Base-by-base conservation (phyloP, 768 basidiomycete species). In the Psilocybe sp. region DNA sequence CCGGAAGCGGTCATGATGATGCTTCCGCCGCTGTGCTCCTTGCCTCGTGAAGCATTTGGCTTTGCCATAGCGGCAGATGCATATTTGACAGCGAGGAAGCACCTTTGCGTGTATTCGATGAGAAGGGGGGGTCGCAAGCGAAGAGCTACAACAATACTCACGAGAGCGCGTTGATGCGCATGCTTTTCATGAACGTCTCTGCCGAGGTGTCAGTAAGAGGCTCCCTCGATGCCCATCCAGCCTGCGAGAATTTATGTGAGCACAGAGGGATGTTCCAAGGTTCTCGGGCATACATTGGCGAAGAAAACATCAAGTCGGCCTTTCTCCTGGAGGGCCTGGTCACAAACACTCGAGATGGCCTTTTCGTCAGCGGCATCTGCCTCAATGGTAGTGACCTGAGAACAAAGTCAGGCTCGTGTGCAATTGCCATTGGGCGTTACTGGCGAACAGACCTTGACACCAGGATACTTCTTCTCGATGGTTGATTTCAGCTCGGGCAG, bases 291-390 rank as follows among this genome's bases (percentile, higher is more conserved):
- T 60, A 92, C 94, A 64, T 98, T 97, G 32, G 95, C 95, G 63
- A 94, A 98, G 76, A 97, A 97, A 55, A 95, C 84, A 57, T 98
- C 95, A 11, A 98, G 74, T 51, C 82, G 78, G 8, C 93, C 92
- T 62, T 95, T 86, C 52, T 97, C 92, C 38, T 78, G 68, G 31
- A 92, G 60, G 2, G 88, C 91, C 50, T 74, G 82, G 49, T 85
- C 70, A 64, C 93, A 92, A 1, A 93, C 64, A 5, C 67, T 69
- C 16, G 79, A 73, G 49, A 97, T 85, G 9, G 85, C 78, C 11
- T 67, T 57, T 46, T 92, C 85, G 60, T 92, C 84, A 15, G 92
- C 85, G 12, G 93, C 94, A 64, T 98, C 95, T 12, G 81, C 93
- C 62, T 85, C 80, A 32, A 87, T 60, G 10, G 74, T 78, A 1